These are phyloP conservation scores for Prunus kanzakura DNA, from an alignment of 306 rosid genomes.

Conservation along the genomic window DNA sequence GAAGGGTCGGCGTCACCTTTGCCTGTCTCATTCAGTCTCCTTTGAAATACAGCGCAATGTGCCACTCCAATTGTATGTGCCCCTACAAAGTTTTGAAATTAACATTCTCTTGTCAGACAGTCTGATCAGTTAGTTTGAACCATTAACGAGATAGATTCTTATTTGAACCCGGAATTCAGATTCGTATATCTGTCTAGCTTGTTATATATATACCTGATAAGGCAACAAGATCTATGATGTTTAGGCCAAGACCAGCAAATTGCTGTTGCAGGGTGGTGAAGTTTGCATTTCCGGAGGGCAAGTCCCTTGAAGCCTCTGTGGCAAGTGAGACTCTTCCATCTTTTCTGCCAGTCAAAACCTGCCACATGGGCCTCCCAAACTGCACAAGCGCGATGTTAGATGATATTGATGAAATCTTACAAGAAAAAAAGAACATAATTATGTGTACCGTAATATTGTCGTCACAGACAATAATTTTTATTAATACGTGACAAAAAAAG, in stretches of 20 bases:
- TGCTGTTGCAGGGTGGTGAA: constrained; percentile 26
- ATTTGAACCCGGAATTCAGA: background rate
- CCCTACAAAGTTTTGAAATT: background rate
- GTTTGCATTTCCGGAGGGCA: constrained; percentile 34
- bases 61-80: constrained; percentile 44
- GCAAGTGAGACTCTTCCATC: constrained; percentile 36
- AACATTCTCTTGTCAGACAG: background rate
- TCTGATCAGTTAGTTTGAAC: background rate
- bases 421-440: too few species aligned
- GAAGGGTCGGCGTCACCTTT: constrained; percentile 34
- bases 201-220: constrained; percentile 25
- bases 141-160: background rate
- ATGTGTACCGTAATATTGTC: too few species aligned
- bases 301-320: constrained; percentile 28
- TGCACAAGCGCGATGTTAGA: background rate
- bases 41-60: constrained; percentile 22
- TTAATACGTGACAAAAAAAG: too few species aligned
- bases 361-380: constrained; percentile 23
- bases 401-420: too few species aligned
- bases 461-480: too few species aligned
- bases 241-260: constrained; percentile 25
- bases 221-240: constrained; percentile 28
- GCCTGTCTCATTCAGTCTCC: constrained; percentile 43
- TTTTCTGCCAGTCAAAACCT: constrained; percentile 36
- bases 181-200: background rate